phyloP scores from a whole-genome alignment of 1,139 yeast genomes.

The Petasospora fabianii region DNA sequence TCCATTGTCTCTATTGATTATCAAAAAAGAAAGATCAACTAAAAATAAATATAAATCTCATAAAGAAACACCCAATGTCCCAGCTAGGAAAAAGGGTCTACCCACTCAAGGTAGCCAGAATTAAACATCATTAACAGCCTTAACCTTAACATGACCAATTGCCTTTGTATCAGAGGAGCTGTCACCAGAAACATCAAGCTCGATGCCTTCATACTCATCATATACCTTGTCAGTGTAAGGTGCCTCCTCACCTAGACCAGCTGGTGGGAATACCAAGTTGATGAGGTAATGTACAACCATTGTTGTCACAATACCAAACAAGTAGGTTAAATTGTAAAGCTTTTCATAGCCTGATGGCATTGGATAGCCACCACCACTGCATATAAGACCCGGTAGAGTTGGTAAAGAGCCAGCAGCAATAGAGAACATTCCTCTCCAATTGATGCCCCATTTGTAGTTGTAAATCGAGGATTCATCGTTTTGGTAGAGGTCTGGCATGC shows the following conservation, averaged over 20 bases:
- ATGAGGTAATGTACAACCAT: constrained; percentile 8
- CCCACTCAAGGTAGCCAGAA: too few relatives aligned
- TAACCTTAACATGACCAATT: neutral
- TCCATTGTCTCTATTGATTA: too few relatives aligned
- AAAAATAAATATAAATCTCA: too few relatives aligned
- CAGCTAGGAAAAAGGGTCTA: too few relatives aligned
- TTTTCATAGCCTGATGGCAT: constrained; percentile 10
- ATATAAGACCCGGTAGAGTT: constrained; percentile 32
- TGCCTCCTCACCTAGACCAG: constrained; percentile 15
- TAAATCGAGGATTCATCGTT: constrained; percentile 26
- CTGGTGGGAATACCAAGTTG: constrained; percentile 11
- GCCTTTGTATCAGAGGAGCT: constrained; percentile 1
- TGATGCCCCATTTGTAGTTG: constrained; percentile 35
- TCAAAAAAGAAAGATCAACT: too few relatives aligned
- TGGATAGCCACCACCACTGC: constrained; percentile 9
- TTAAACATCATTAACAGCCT: constrained; percentile 1
- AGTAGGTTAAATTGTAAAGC: constrained; percentile 12
- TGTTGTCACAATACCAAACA: constrained; percentile 9
- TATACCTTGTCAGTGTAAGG: constrained; percentile 2
- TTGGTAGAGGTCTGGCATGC: constrained; percentile 26
- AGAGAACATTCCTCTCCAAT: constrained; percentile 33
- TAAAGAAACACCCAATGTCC: too few relatives aligned
- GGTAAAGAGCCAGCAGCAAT: constrained; percentile 30
- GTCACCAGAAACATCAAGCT: constrained; percentile 3
- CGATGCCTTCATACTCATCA: constrained; percentile 5